phyloP scores from a whole-genome alignment of 306 rosid genomes.

The Ceratonia siliqua region DNA sequence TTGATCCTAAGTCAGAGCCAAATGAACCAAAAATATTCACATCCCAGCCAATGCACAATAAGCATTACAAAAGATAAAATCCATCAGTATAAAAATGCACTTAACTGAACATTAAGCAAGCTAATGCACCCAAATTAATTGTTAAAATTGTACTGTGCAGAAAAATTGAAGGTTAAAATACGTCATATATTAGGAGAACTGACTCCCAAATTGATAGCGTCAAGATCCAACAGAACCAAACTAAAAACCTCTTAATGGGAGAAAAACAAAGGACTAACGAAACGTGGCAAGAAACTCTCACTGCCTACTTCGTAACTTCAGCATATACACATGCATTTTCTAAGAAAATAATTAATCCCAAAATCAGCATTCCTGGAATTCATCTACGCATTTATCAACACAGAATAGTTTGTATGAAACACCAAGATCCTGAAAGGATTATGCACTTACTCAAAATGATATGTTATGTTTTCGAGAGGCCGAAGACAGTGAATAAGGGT shows the following conservation, averaged over 20 bases:
- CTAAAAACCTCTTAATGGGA: background rate
- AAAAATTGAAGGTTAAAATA: background rate
- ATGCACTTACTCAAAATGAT: conserved; percentile 46
- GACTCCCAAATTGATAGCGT: background rate
- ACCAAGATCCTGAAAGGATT: background rate
- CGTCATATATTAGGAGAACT: background rate
- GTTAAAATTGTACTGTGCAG: background rate
- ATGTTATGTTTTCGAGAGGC: background rate
- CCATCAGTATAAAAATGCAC: background rate
- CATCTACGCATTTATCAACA: background rate
- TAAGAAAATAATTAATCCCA: background rate
- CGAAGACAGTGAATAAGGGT: background rate
- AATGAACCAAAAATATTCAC: too few relatives aligned
- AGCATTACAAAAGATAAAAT: background rate
- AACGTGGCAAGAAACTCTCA: background rate
- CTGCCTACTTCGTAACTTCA: background rate
- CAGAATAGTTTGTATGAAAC: background rate
- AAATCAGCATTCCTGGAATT: background rate
- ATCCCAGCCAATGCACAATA: background rate
- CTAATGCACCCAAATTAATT: background rate
- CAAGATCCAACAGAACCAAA: background rate
- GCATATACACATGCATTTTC: background rate
- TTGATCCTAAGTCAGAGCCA: too few relatives aligned
- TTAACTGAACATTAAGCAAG: background rate
- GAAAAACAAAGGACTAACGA: background rate